Evolutionary conservation across 768 basidiomycete species (phyloP), one percentile per base, ranked within the genome.

Genomic region (Kondoa subrosea): DNA sequence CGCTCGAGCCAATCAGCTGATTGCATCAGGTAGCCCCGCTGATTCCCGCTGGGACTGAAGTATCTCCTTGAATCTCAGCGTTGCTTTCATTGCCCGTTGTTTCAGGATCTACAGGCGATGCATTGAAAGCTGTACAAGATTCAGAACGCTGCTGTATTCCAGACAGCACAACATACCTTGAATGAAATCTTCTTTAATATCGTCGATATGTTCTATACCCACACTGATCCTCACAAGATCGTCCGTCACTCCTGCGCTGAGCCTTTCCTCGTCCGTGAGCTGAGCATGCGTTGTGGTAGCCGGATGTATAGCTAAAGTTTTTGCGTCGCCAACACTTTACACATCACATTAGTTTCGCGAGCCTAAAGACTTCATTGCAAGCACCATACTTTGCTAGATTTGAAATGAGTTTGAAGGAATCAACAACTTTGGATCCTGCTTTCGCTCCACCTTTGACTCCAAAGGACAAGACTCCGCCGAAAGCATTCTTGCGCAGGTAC

Each of bases 381-480:
- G n/a, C n/a, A n/a, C n/a, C 58, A 4, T 30, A 60, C 58, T 75
- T 76, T 32, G 74, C 75, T 1, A 75, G 64, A 60, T 87, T 78
- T 72, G 85, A 86, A 21, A 85, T 85, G 3, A 90, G 80, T 73
- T 81, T 83, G 67, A 91, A 79, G 70, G 77, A 81, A 71, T 91
- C 88, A 16, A 90, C 85, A 33, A 86, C 79, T 67, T 80, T 27
- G 27, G 57, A 25, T 12, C 70, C 71, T 80, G 61, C 56, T 1
- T 73, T 71, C 3, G 73, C 71, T 64, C 81, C 81, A 21, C 85
- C 86, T 72, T 84, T 84, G 69, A 88, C 76, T 4, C 88, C 89
- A 72, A 91, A 89, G 77, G 81, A 87, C 63, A 91, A 77, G 71
- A 91, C 81, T 26, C 87, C 88, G 2, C 88, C 86, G 68, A 80